phyloP scores from a whole-genome alignment of 1,284 basidiomycete species.

The Trametes polyzona region DNA sequence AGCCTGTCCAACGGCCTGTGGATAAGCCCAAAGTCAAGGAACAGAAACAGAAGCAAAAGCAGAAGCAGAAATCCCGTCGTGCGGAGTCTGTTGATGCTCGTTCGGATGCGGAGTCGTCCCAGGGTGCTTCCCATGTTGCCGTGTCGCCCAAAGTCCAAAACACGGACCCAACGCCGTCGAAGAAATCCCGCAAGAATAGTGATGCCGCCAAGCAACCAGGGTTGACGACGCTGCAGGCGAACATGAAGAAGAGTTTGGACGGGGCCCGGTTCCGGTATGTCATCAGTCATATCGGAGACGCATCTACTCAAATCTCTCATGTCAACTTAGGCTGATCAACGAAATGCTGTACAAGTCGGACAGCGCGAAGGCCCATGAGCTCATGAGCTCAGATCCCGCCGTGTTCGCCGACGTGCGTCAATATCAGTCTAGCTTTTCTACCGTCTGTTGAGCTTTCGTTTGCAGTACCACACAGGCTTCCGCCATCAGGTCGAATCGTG shows the following conservation, averaged over 20 bases:
- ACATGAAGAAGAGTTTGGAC: constrained; percentile 78
- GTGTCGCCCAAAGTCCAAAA: not conserved
- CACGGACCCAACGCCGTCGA: not conserved
- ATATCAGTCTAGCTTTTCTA: not conserved
- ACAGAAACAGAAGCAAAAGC: constrained; percentile 27
- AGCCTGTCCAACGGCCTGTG: not conserved
- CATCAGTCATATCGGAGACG: not conserved
- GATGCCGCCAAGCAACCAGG: constrained; percentile 27
- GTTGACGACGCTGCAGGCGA: constrained; percentile 75
- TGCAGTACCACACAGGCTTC: constrained; percentile 90
- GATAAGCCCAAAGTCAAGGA: constrained; percentile 18
- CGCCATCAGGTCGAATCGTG: constrained; percentile 87
- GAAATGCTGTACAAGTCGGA: constrained; percentile 86
- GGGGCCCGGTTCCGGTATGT: constrained; percentile 84
- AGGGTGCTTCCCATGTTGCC: not conserved
- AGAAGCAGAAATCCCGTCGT: constrained; percentile 20
- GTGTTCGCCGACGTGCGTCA: constrained; percentile 74
- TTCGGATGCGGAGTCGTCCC: not conserved
- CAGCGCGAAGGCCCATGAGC: constrained; percentile 70
- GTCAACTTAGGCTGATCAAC: constrained; percentile 73
- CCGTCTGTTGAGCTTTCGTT: not conserved
- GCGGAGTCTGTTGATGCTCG: constrained; percentile 1
- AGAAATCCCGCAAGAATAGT: not conserved
- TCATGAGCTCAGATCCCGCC: constrained; percentile 82
- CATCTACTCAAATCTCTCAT: not conserved